phyloP scores from a whole-genome alignment of 805 yeast genomes.

The Cyberlindnera xishuangbannaensis region DNA sequence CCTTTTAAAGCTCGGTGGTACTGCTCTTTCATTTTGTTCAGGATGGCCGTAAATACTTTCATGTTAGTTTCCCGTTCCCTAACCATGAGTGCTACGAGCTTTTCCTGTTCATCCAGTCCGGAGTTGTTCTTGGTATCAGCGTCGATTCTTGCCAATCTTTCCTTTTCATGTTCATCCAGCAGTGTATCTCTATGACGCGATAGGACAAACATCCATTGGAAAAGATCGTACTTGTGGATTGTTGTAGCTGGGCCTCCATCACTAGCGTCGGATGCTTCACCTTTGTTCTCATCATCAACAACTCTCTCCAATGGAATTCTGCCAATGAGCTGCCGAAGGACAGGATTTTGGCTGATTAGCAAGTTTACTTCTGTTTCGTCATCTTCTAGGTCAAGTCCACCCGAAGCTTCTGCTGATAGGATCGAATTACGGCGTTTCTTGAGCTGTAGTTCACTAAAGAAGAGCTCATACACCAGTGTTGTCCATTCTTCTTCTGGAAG shows the following conservation, averaged over 20 bases:
- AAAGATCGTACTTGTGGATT: conserved; percentile 14
- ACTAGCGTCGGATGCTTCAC: not conserved
- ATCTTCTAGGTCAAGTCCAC: conserved; percentile 4
- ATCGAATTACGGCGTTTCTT: not conserved
- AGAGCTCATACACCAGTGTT: conserved; percentile 5
- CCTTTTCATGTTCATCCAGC: not conserved
- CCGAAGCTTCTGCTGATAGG: conserved; percentile 1
- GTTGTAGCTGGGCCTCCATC: too few relatives aligned
- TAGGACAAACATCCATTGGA: conserved; percentile 17
- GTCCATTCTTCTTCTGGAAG: conserved; percentile 10
- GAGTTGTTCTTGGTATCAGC: conserved; percentile 2
- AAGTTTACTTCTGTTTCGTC: not conserved
- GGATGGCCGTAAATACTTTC: conserved; percentile 16
- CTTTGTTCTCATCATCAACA: conserved; percentile 6
- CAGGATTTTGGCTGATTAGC: not conserved
- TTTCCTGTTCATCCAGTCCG: conserved; percentile 8
- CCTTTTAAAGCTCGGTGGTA: conserved; percentile 15
- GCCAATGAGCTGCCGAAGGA: conserved; percentile 11
- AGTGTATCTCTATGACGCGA: conserved; percentile 7
- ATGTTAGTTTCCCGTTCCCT: conserved; percentile 13
- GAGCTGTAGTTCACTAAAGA: conserved; percentile 7
- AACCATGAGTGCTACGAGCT: conserved; percentile 6
- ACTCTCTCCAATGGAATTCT: conserved; percentile 4
- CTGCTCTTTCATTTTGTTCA: conserved; percentile 20
- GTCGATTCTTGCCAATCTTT: not conserved